Conservation (phyloP, 2,329 filamentous ascomycete species). For the Xylaria digitata region DNA sequence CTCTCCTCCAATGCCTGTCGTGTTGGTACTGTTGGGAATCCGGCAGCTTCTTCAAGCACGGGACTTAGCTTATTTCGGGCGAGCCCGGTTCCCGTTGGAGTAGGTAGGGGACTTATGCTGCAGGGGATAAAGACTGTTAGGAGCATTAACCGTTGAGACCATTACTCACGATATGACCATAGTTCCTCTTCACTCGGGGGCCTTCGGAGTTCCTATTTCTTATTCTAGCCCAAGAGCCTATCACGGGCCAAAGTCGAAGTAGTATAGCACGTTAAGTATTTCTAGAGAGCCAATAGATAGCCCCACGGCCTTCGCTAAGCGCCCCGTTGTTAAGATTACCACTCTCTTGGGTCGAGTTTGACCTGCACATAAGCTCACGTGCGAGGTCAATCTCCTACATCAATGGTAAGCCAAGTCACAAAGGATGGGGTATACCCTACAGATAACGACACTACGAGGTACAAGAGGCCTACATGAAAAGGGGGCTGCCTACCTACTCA, state of each 20-base stretch:
- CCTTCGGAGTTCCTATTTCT: neutral
- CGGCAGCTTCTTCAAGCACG: slow-evolving; percentile 14
- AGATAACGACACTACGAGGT: neutral
- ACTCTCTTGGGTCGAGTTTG: neutral
- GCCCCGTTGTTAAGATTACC: neutral
- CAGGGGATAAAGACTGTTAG: neutral
- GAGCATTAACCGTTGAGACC: slow-evolving; percentile 1
- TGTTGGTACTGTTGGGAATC: slow-evolving; percentile 1
- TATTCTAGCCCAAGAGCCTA: neutral
- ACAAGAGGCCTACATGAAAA: neutral
- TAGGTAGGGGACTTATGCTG: neutral
- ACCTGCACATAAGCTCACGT: neutral
- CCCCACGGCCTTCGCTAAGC: neutral
- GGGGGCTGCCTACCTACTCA: neutral
- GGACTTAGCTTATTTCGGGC: neutral
- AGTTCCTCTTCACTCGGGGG: neutral
- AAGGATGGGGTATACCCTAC: neutral
- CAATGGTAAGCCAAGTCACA: neutral
- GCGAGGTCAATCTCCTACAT: neutral
- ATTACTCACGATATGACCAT: neutral
- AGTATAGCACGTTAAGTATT: neutral
- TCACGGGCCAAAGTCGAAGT: neutral
- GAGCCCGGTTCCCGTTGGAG: slow-evolving; percentile 4
- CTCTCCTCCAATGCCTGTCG: neutral
- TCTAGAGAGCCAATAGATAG: slow-evolving; percentile 4